phyloP scores from a whole-genome alignment of 768 basidiomycete species.

The Rhodosporidiobolus sp. region DNA sequence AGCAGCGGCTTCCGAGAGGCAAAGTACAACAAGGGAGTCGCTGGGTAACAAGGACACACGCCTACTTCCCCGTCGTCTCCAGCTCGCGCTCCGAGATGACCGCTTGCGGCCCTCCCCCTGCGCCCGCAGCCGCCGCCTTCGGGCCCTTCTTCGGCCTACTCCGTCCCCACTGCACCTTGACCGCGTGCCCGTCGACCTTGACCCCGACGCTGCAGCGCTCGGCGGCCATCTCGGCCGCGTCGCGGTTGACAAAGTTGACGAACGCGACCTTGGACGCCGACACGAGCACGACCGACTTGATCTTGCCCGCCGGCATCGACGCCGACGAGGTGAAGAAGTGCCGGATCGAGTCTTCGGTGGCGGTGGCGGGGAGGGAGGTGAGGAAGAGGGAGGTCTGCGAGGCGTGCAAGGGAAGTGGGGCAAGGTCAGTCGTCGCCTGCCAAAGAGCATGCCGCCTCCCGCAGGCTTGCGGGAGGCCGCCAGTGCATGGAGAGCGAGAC shows the following conservation, averaged over 20 bases:
- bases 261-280: conserved; percentile 83
- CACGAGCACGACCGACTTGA: conserved; percentile 82
- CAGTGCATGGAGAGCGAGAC: too few relatives aligned
- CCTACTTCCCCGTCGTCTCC: conserved; percentile 32
- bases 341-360: conserved; percentile 71
- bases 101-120: conserved; percentile 54
- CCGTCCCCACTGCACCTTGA: conserved; percentile 83
- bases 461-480: too few relatives aligned
- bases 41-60: not conserved
- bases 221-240: conserved; percentile 80
- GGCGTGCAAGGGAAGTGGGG: not conserved
- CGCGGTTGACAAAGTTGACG: conserved; percentile 81
- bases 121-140: conserved; percentile 53
- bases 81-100: conserved; percentile 31
- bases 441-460: too few relatives aligned
- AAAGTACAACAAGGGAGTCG: not conserved
- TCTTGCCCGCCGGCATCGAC: conserved; percentile 55
- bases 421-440: not conserved
- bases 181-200: conserved; percentile 72
- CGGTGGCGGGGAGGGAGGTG: conserved; percentile 65
- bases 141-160: conserved; percentile 54
- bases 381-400: conserved; percentile 77
- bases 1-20: too few relatives aligned
- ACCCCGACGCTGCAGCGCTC: conserved; percentile 86
- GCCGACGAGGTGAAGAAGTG: conserved; percentile 67